Base-by-base conservation (phyloP, 139 green algal genomes). In the Ulvella scutata region DNA sequence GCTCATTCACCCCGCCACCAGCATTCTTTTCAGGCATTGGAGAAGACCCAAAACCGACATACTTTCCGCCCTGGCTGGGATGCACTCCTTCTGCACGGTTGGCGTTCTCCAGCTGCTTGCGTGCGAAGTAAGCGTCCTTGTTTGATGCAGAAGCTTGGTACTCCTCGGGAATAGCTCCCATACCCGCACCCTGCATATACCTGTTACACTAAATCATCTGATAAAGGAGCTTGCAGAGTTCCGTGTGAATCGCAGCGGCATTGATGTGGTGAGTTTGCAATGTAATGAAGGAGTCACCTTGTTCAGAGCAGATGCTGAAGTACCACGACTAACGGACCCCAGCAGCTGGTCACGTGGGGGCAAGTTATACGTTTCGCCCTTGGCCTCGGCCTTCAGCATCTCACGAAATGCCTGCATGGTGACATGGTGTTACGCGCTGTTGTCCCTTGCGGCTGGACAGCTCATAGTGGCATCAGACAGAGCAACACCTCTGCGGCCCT, bases 1-100 rank as follows among this genome's bases (percentile, higher is more conserved):
- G 79, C 40, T 90, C 83, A 35, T 91, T 86, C 4, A 86, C 74
- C 4, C 29, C 43, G 9, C 61, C 38, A 6, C n/a, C 37, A 9
- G 23, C 7, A 23, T 73, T 4, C 4, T 13, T 26, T 6, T 75
- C 17, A 3, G 84, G 84, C 3, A 80, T 75, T 7, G 89, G 87
- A 0, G 80, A 74, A 10, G 89, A 98, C 28, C 94, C 94, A 87
- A 98, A 98, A 2, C 94, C 94, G 3, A 98, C 93, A 74, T 97
- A 98, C 85, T 98, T 98, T 61, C 94, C 94, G 35, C 94, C 93
- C 85, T 98, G 93, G 82, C 44, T 96, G 40, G 94, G 94, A 0
- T 87, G 82, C 36, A 98, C 31, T 28, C 79, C 79, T 10, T 97
- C 93, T 0, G 91, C 88, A 31, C 83, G 81, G 26, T 21, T 76